Evolutionary conservation across 352 stramenopile species (phyloP).

Genomic region (Phytophthora syringae): DNA sequence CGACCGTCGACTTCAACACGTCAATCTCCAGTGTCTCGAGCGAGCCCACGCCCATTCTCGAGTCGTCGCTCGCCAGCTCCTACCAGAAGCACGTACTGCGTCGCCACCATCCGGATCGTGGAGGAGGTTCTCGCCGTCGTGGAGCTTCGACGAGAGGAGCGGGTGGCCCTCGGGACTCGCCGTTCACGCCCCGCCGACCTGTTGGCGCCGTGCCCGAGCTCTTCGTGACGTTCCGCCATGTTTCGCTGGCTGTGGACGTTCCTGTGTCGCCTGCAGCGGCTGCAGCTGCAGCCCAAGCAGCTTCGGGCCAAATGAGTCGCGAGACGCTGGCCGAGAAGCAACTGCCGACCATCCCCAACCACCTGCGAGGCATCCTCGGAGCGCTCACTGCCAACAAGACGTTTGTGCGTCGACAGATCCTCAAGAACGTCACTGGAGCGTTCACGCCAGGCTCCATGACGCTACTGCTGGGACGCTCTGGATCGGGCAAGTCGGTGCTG

Average conservation of each 20-base stretch:
- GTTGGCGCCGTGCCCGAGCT: conserved; percentile 33
- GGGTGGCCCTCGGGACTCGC: conserved; percentile 17
- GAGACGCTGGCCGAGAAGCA: conserved; percentile 46
- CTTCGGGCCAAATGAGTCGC: conserved; percentile 35
- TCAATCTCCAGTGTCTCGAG: conserved; percentile 40
- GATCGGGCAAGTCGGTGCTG: conserved; percentile 56
- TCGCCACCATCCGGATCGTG: conserved; percentile 30
- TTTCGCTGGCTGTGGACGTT: conserved; percentile 41
- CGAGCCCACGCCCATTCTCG: conserved; percentile 35
- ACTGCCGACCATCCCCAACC: conserved; percentile 59
- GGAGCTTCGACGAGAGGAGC: conserved; percentile 6
- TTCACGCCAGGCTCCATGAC: conserved; percentile 57
- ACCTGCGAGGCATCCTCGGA: conserved; percentile 45
- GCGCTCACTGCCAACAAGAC: conserved; percentile 47
- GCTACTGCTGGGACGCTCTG: conserved; percentile 52
- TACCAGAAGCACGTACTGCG: conserved; percentile 38
- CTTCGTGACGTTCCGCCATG: conserved; percentile 41
- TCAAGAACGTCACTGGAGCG: conserved; percentile 46
- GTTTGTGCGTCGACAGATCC: conserved; percentile 47
- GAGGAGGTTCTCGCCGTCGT: conserved; percentile 19
- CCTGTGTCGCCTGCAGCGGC: conserved; percentile 30
- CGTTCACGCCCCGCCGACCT: conserved; percentile 37
- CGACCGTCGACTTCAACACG: conserved; percentile 23
- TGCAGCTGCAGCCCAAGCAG: conserved; percentile 22
- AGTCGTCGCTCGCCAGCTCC: conserved; percentile 34